Evolutionary conservation across 768 basidiomycete species (phyloP), one percentile per base, ranked within the genome.

Genomic region (Leucogyrophana mollusca): DNA sequence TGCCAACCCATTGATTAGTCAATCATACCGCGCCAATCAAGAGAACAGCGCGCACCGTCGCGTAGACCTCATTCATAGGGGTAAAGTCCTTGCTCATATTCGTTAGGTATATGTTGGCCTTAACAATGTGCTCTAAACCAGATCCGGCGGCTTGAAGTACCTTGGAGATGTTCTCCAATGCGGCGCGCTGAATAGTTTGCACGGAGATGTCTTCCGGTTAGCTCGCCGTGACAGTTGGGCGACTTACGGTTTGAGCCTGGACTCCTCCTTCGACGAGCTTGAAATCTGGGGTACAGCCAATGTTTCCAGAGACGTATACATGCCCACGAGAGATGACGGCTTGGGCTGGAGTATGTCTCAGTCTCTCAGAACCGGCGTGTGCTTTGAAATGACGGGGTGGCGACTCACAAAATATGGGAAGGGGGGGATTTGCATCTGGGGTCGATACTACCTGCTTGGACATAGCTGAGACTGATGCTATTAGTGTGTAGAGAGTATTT

Each of bases 231-330:
- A n/a, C n/a, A n/a, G n/a, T n/a, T n/a, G n/a, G n/a, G n/a, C n/a
- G 4, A 54, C 72, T 35, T 50, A 74, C 73, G 5, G 63, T 67
- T 52, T 74, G 73, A 0, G 40, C 56, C 34, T 65, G 54, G 14
- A 74, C 47, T 2, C 69, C 72, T 3, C 72, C 73, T 34, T 56
- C 56, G 13, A 67, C 55, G 38, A 75, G 53, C 46, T 54, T 52
- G 45, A 53, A 47, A 8, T 72, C 66, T 1, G 36, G 34, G 32
- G 62, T 55, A 40, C 57, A 63, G 14, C 72, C 72, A 39, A 73
- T 61, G 52, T 59, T 71, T 2, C 72, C 72, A 9, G 72, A 73
- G 20, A 69, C 64, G n/a, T 73, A 73, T 10, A 72, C 58, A 7
- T 45, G 60, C 9, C 63, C 59, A 14, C 53, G 55, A 4, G 69